These are phyloP conservation scores for Vigna hirtella DNA, from an alignment of 306 rosid species.

Conservation along the genomic window DNA sequence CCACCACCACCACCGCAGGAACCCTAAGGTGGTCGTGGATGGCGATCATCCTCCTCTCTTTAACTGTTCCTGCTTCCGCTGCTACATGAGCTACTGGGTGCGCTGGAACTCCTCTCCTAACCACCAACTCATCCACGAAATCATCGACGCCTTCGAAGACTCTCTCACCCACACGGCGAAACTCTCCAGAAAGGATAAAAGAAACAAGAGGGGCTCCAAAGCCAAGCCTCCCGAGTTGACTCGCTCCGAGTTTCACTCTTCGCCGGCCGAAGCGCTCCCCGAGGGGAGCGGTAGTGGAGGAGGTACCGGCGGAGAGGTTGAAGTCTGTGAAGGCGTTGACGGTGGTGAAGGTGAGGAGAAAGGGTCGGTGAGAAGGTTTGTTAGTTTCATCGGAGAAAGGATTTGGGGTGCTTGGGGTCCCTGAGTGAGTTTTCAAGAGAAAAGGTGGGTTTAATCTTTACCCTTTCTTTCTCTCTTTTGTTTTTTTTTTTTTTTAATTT, in stretches of 20 bases:
- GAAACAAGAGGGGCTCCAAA: constrained; percentile 47
- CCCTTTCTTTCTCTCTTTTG: constrained; percentile 12
- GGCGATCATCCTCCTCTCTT: constrained; percentile 75
- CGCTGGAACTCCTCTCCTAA: constrained; percentile 91
- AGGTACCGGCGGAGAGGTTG: not conserved
- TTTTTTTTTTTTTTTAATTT: not conserved
- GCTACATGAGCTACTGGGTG: constrained; percentile 85
- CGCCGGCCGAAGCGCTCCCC: constrained; percentile 40
- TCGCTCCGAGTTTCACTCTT: constrained; percentile 38
- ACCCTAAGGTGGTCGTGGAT: not conserved
- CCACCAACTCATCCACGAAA: constrained; percentile 71
- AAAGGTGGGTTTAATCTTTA: constrained; percentile 51
- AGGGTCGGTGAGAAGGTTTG: constrained; percentile 70
- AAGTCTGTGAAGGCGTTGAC: not conserved
- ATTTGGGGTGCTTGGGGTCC: constrained; percentile 77
- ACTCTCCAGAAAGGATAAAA: constrained; percentile 61
- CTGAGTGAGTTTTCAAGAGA: constrained; percentile 10
- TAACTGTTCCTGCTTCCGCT: constrained; percentile 77
- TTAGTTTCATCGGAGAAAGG: constrained; percentile 81
- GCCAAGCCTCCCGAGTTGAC: constrained; percentile 43
- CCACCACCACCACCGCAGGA: constrained; percentile 34
- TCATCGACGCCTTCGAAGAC: constrained; percentile 83
- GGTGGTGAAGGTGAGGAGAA: constrained; percentile 49
- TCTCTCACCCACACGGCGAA: constrained; percentile 46
- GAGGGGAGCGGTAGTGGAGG: constrained; percentile 16